phyloP scores from a whole-genome alignment of 805 yeast genomes.

The Maudiozyma saulgeensis region DNA sequence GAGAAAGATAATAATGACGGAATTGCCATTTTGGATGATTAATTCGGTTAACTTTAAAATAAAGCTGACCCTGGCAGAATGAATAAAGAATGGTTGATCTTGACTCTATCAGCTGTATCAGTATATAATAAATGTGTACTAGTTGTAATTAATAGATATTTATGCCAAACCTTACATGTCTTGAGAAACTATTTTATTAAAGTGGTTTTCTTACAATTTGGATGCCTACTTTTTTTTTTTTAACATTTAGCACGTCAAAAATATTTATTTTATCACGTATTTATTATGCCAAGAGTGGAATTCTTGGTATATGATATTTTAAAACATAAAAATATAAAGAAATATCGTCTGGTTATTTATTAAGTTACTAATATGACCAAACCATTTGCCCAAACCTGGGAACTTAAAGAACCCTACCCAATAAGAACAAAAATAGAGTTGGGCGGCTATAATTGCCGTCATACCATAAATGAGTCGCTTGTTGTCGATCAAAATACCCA shows the following conservation, averaged over 20 bases:
- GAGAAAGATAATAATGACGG: conserved; percentile 11
- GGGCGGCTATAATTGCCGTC: conserved; percentile 5
- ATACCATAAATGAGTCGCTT: background rate
- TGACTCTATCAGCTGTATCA: background rate
- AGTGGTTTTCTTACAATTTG: background rate
- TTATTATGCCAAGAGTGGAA: no score
- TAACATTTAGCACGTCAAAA: background rate
- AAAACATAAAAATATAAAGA: no score
- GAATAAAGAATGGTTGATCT: background rate
- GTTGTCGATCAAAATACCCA: background rate
- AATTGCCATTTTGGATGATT: background rate
- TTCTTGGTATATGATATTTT: no score
- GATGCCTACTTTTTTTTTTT: background rate
- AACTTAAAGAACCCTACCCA: no score
- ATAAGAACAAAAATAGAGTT: background rate
- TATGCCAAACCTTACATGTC: background rate
- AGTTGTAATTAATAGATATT: background rate
- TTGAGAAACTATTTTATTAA: no score
- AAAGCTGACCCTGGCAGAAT: background rate
- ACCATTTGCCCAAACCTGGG: no score
- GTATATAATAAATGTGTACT: background rate
- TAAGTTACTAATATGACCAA: no score
- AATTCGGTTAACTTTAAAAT: conserved; percentile 14
- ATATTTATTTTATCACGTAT: background rate
- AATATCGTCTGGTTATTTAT: no score